Evolutionary conservation across 2,329 filamentous ascomycete genomes (phyloP), one percentile per base, ranked within the genome.

Genomic region (Fusarium sp.): DNA sequence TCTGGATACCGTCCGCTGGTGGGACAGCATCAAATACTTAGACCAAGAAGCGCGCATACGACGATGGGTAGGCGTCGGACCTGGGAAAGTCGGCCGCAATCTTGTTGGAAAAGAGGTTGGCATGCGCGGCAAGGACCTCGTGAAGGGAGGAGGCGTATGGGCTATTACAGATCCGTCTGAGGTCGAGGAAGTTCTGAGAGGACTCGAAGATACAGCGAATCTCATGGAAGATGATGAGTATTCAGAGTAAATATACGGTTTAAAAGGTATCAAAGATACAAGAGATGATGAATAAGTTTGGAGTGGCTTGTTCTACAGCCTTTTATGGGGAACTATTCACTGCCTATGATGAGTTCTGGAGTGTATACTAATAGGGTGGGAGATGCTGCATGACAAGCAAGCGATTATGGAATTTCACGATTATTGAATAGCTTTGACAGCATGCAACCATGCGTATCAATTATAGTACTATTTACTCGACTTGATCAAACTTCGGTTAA

Each of bases 91-190:
- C 4, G 95, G 95, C 2, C 87, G 95, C 62, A 98, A 98, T 79
- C 85, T 98, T 11, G 95, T 98, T 2, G 94, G 95, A 15, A 98
- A 98, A 81, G 95, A 98, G 82, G 95, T 98, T 6, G 95, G 94
- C 13, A 95, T 96, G 89, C 89, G 90, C 53, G 90, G 90, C 26
- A 89, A 91, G 76, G 93, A 96, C 60, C 84, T 88, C 18, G 89
- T 95, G 52, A 97, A 95, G 79, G 94, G 94, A 3, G 95, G 94
- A 52, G 95, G 95, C 4, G 95, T 98, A 0, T 97, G 95, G 94
- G 94, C 92, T 7, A 93, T 98, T 58, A 95, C 90, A 13, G 91
- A 94, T 78, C 94, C 95, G 12, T 87, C 86, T 60, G 92, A 93
- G 79, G 88, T 94, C 49, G 91, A 94, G 69, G 89, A 92, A 69